Percentiles rank a stretch among this genome's conserved stretches.
Conservation (phyloP, 345 rosid genomes). For the Moringa oleifera region DNA sequence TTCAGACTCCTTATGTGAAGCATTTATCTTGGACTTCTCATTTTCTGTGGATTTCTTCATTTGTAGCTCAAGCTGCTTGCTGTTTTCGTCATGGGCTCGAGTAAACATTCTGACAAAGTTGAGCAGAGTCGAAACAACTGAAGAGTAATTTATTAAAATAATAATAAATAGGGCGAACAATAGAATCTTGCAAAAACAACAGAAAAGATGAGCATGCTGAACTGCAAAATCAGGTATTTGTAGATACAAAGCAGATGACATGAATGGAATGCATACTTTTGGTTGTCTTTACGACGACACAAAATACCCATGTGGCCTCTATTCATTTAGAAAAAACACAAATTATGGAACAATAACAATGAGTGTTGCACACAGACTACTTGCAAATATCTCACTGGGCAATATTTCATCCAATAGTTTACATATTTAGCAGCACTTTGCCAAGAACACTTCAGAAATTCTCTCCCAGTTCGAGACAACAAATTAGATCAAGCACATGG, state of each 20-base stretch:
- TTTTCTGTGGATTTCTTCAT: constrained; percentile 51
- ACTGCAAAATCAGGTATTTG: background rate
- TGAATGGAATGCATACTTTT: too few species aligned
- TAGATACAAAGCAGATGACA: too few species aligned
- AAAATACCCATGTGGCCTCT: background rate
- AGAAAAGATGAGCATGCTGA: background rate
- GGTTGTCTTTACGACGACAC: too few species aligned
- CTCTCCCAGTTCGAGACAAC: too few species aligned
- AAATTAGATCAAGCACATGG: too few species aligned
- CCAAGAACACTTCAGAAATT: too few species aligned
- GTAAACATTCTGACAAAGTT: constrained; percentile 77
- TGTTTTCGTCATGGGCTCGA: constrained; percentile 73
- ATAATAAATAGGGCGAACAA: background rate
- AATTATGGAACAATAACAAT: too few species aligned
- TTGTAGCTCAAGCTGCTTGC: constrained; percentile 68
- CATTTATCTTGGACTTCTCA: constrained; percentile 35
- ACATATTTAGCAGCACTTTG: too few species aligned
- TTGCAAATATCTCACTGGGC: too few species aligned
- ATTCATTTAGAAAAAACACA: background rate
- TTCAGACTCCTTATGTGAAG: constrained; percentile 33
- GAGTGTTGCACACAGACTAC: too few species aligned
- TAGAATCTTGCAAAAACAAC: background rate
- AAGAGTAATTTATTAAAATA: constrained; percentile 13
- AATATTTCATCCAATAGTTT: too few species aligned
- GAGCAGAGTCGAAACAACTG: constrained; percentile 71